phyloP scores from a whole-genome alignment of 345 rosid genomes.

The Orychophragmus violaceus region DNA sequence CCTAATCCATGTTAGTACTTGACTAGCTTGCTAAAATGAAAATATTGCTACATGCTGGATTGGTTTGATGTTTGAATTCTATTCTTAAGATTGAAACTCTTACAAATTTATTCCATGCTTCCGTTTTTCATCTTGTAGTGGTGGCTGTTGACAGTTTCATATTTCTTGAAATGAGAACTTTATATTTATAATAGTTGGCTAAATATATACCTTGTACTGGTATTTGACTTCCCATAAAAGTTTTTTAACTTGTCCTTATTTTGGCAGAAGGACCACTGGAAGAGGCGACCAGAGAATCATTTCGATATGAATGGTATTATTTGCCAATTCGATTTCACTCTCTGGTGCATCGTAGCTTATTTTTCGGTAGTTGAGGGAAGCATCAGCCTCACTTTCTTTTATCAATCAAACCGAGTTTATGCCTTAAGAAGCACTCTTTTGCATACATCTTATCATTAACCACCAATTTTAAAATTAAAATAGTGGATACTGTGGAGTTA shows the following conservation, averaged over 20 bases:
- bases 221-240: constrained; percentile 4
- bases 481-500: neutral
- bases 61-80: constrained; percentile 9
- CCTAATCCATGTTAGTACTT: neutral
- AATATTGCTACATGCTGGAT: neutral
- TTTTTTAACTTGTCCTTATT: constrained; percentile 18
- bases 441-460: neutral
- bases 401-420: neutral
- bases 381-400: neutral
- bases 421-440: neutral
- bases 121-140: constrained; percentile 1
- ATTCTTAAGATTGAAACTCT: neutral
- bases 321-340: constrained; percentile 37
- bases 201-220: neutral
- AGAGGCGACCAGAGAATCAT: constrained; percentile 72
- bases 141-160: constrained; percentile 9
- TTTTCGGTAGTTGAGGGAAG: neutral
- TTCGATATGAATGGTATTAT: constrained; percentile 69
- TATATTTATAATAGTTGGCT: neutral
- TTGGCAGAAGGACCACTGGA: constrained; percentile 69
- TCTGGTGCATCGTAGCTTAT: constrained; percentile 3
- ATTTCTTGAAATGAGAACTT: constrained; percentile 8
- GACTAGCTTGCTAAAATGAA: constrained; percentile 12
- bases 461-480: neutral
- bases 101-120: neutral